Evolutionary conservation across 257 asterid genomes (phyloP).

Genomic region (Cinchona pubescens): DNA sequence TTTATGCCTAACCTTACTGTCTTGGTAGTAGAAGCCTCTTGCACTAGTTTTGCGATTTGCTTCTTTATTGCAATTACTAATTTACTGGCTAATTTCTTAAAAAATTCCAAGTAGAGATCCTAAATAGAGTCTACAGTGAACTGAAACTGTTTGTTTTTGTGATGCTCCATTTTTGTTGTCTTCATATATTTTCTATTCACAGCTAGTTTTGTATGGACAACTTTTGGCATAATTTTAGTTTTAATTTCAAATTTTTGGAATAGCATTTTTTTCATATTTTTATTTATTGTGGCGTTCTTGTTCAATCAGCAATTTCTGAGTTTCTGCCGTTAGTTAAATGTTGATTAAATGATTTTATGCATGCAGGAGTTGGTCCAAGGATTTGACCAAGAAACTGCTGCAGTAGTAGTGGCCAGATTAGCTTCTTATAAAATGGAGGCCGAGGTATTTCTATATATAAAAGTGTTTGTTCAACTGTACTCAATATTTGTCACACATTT

Average conservation of each 20-base stretch:
- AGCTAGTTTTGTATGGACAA: not conserved
- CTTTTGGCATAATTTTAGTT: not conserved
- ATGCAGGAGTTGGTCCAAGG: constrained; percentile 88
- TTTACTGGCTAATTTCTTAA: not conserved
- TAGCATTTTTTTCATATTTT: not conserved
- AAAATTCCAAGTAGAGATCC: not conserved
- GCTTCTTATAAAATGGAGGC: constrained; percentile 93
- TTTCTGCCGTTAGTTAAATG: constrained; percentile 3
- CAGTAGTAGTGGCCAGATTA: constrained; percentile 89
- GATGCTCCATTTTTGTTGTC: not conserved
- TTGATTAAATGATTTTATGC: constrained; percentile 17
- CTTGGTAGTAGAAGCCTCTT: not conserved
- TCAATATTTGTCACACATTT: not conserved
- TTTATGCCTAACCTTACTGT: not conserved
- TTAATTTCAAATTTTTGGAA: not conserved
- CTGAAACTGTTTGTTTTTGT: not conserved
- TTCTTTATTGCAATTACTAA: not conserved
- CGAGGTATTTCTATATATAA: constrained; percentile 53
- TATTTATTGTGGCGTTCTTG: not conserved
- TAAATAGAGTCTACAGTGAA: not conserved
- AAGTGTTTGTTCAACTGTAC: no score
- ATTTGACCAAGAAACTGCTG: constrained; percentile 97
- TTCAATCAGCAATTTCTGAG: constrained; percentile 1
- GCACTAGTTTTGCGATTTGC: not conserved
- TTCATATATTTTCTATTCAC: not conserved